Evolutionary conservation across 2,329 filamentous ascomycete species (phyloP).

Genomic region (Xylariaceae sp.): DNA sequence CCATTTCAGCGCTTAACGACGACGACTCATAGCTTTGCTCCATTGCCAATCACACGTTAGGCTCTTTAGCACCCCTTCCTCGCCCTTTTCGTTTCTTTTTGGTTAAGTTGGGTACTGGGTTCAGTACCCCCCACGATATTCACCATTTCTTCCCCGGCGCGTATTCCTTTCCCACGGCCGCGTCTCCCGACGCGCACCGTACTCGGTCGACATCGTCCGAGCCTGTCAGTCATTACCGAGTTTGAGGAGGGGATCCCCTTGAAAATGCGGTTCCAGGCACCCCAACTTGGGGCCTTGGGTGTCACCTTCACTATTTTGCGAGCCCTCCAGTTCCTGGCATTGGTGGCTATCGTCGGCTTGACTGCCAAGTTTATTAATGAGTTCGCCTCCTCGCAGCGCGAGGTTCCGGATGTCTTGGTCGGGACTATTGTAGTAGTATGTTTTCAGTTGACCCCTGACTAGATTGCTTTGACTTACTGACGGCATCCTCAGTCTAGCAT

Average conservation of each 20-base stretch:
- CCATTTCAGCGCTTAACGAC: conserved; percentile 5
- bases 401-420: conserved; percentile 67
- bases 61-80: conserved; percentile 1
- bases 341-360: conserved; percentile 75
- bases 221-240: conserved; percentile 40
- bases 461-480: conserved; percentile 13
- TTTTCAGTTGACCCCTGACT: background rate
- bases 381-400: conserved; percentile 61
- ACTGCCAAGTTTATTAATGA: conserved; percentile 75
- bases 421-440: conserved; percentile 75
- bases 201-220: conserved; percentile 32
- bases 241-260: conserved; percentile 29
- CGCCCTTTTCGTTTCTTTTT: conserved; percentile 15
- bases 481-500: conserved; percentile 60
- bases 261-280: conserved; percentile 41
- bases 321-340: conserved; percentile 62
- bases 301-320: conserved; percentile 73
- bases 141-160: conserved; percentile 31
- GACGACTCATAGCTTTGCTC: conserved; percentile 11
- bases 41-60: background rate
- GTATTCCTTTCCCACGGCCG: conserved; percentile 39
- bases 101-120: conserved; percentile 14
- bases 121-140: conserved; percentile 25
- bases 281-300: conserved; percentile 65
- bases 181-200: conserved; percentile 39